Evolutionary conservation across 305 asterid species (phyloP).

Genomic region (Fraxinus baroniana): DNA sequence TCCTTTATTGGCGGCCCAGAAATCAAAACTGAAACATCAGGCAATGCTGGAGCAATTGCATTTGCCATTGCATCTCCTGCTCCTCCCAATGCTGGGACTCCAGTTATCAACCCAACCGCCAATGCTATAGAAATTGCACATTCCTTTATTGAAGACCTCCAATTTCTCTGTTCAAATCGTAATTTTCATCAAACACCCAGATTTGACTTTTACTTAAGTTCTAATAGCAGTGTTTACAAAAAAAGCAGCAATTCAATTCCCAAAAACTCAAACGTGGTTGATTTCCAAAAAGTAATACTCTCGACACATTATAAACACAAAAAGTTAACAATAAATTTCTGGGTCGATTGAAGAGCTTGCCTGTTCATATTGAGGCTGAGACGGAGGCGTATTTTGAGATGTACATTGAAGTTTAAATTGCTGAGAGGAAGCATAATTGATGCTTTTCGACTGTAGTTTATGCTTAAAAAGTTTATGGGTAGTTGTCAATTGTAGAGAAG

Average conservation of each 20-base stretch:
- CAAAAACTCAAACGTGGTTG: background rate
- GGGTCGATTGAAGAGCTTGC: conserved; percentile 31
- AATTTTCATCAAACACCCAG: conserved; percentile 11
- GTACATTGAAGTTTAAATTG: conserved; percentile 46
- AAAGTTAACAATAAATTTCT: background rate
- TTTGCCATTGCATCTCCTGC: conserved; percentile 49
- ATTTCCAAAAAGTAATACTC: background rate
- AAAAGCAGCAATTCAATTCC: background rate
- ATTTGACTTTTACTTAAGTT: background rate
- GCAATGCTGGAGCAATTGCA: conserved; percentile 54
- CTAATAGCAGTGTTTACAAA: background rate
- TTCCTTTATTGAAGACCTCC: conserved; percentile 47
- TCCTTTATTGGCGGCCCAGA: conserved; percentile 98
- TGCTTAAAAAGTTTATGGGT: conserved; percentile 26
- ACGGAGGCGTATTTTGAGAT: conserved; percentile 31
- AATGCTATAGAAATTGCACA: conserved; percentile 68
- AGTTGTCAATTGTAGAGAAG: conserved; percentile 32
- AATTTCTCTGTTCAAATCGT: conserved; percentile 47
- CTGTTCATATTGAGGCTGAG: conserved; percentile 42
- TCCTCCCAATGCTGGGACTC: conserved; percentile 51
- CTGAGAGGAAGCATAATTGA: conserved; percentile 24
- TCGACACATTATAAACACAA: background rate
- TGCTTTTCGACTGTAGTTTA: conserved; percentile 27
- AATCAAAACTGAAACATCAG: conserved; percentile 84
- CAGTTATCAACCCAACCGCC: conserved; percentile 60